phyloP scores from a whole-genome alignment of 371 early-diverging fungal species.

The Entomophthora muscae region DNA sequence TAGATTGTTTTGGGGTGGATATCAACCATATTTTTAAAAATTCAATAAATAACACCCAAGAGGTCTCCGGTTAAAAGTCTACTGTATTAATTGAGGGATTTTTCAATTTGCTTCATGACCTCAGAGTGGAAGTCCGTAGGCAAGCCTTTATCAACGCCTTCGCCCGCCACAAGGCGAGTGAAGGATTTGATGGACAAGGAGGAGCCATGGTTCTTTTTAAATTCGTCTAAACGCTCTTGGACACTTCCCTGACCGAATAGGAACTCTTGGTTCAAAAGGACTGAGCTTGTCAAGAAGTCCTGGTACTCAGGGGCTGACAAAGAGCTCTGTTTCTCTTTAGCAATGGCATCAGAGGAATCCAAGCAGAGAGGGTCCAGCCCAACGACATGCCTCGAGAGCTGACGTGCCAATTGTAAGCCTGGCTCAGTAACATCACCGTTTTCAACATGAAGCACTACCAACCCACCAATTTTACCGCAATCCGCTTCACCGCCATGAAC shows the following conservation, averaged over 20 bases:
- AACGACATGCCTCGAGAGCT: constrained; percentile 61
- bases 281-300: constrained; percentile 31
- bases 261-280: constrained; percentile 52
- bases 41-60: too few relatives aligned
- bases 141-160: constrained; percentile 59
- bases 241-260: constrained; percentile 62
- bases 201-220: constrained; percentile 19
- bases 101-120: constrained; percentile 25
- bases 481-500: constrained; percentile 48
- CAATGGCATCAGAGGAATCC: constrained; percentile 18
- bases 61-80: too few relatives aligned
- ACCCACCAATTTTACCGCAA: constrained; percentile 44
- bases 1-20: too few relatives aligned
- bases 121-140: constrained; percentile 54
- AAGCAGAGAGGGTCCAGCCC: constrained; percentile 46
- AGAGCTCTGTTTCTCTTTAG: constrained; percentile 16
- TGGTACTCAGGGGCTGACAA: constrained; percentile 27
- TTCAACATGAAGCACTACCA: constrained; percentile 36
- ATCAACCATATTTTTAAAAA: too few relatives aligned
- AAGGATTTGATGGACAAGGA: constrained; percentile 36
- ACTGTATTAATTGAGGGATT: not conserved
- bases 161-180: constrained; percentile 66
- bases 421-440: constrained; percentile 16
- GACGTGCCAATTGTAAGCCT: constrained; percentile 31
- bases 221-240: constrained; percentile 29